Percentiles rank a stretch among this genome's conserved stretches.
These are phyloP conservation scores for Pestalotiopsis sp. DNA, from an alignment of 2,329 filamentous ascomycete species.

Conservation along the genomic window DNA sequence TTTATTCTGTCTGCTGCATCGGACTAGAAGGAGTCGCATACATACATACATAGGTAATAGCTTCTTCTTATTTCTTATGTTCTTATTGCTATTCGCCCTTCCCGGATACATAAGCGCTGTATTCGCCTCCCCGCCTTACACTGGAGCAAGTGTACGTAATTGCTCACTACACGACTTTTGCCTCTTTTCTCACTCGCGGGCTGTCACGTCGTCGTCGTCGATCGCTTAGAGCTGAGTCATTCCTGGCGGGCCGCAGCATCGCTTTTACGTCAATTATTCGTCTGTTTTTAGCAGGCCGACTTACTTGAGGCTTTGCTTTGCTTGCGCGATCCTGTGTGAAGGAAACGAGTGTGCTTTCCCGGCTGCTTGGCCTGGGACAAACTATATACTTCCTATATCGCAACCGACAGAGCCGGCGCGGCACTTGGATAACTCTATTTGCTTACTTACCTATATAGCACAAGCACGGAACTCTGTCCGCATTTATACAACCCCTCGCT, in stretches of 20 bases:
- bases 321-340: too few species aligned
- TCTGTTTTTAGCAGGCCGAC: neutral
- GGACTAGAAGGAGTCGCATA: neutral
- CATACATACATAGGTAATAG: neutral
- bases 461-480: neutral
- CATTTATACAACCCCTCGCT: neutral
- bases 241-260: neutral
- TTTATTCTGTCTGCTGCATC: too few species aligned
- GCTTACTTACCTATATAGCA: neutral
- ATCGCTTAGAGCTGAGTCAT: neutral
- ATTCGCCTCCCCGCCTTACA: neutral
- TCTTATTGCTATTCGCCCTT: neutral
- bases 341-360: too few species aligned
- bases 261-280: neutral
- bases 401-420: neutral
- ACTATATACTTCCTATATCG: neutral
- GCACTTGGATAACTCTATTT: neutral
- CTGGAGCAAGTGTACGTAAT: neutral
- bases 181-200: neutral
- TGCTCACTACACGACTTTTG: neutral
- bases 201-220: neutral
- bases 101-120: neutral
- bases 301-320: too few species aligned
- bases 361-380: neutral
- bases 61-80: neutral